These are phyloP conservation scores for Daldinia caldariorum DNA, from an alignment of 495 filamentous ascomycete species.

Conservation along the genomic window DNA sequence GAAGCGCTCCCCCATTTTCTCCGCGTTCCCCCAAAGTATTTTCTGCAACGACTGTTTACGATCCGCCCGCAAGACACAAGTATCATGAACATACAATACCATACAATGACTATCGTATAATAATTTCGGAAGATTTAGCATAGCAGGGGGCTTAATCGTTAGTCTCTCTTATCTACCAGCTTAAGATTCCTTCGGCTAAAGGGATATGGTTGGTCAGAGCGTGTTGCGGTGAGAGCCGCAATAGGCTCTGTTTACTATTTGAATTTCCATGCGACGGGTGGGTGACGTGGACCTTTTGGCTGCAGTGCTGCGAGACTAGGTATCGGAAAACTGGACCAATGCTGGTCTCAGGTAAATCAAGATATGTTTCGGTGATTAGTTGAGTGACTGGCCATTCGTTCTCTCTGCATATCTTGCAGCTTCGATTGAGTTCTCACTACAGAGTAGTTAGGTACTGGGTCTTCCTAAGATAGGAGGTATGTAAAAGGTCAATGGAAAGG, in stretches of 20 bases:
- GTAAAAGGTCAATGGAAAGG: not conserved
- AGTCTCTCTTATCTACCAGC: slow-evolving; percentile 9
- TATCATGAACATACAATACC: no score
- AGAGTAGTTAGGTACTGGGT: no score
- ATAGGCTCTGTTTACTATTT: slow-evolving; percentile 13
- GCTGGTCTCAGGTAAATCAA: slow-evolving; percentile 3
- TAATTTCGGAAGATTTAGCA: slow-evolving; percentile 22
- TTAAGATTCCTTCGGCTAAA: slow-evolving; percentile 14
- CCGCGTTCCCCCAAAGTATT: not conserved
- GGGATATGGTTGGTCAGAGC: slow-evolving; percentile 28
- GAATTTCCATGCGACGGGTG: slow-evolving; percentile 25
- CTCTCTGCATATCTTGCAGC: slow-evolving; percentile 8
- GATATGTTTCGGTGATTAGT: not conserved
- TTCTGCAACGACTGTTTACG: slow-evolving; percentile 5
- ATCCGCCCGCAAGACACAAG: not conserved
- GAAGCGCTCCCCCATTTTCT: slow-evolving; percentile 9
- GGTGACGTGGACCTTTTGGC: slow-evolving; percentile 34
- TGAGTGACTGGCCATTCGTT: slow-evolving; percentile 1
- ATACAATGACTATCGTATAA: not conserved
- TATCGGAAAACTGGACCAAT: slow-evolving; percentile 15
- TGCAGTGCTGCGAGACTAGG: slow-evolving; percentile 32
- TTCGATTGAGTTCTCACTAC: slow-evolving; percentile 35
- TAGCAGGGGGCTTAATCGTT: slow-evolving; percentile 11
- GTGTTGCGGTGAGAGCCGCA: slow-evolving; percentile 44
- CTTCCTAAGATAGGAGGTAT: slow-evolving; percentile 21